phyloP scores from a whole-genome alignment of 2,329 filamentous ascomycete genomes.

The Penicillium concentricum region DNA sequence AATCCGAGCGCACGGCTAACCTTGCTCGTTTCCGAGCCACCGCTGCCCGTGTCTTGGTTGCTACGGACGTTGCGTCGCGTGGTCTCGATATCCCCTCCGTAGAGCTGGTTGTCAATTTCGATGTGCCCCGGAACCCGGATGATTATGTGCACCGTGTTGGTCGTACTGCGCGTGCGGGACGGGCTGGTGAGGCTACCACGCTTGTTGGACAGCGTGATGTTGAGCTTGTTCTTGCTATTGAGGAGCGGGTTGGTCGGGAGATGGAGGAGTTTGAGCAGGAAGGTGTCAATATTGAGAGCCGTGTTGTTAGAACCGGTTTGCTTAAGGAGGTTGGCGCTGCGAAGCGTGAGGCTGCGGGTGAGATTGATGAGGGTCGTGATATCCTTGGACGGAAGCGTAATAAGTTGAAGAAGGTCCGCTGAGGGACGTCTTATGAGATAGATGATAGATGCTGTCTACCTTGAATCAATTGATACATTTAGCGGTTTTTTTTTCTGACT shows the following conservation, averaged over 20 bases:
- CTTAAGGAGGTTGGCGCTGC: conserved; percentile 92
- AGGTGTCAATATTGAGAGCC: conserved; percentile 87
- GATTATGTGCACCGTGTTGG: conserved; percentile 97
- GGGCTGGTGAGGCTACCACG: conserved; percentile 77
- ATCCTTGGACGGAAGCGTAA: conserved; percentile 76
- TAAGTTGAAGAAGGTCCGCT: conserved; percentile 46
- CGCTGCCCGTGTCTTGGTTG: conserved; percentile 84
- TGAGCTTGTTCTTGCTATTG: conserved; percentile 84
- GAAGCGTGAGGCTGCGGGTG: conserved; percentile 85
- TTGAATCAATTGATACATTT: conserved; percentile 9
- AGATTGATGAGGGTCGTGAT: conserved; percentile 89
- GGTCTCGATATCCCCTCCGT: conserved; percentile 96
- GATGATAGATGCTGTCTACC: background rate
- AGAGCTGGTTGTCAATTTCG: conserved; percentile 87
- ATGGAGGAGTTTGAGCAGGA: conserved; percentile 87
- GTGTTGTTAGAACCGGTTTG: conserved; percentile 74
- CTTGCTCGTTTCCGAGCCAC: conserved; percentile 86
- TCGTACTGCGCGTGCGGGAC: conserved; percentile 88
- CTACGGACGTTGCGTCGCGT: conserved; percentile 90
- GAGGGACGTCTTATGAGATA: conserved; percentile 8
- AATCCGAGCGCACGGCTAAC: conserved; percentile 81
- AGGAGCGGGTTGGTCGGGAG: conserved; percentile 71
- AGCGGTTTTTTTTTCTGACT: conserved; percentile 5
- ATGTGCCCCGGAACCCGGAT: conserved; percentile 91
- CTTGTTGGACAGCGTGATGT: conserved; percentile 93